Percentiles rank a stretch among this genome's conserved stretches.
phyloP scores from a whole-genome alignment of 164 flowering plant species.

The Liriodendron chinense region DNA sequence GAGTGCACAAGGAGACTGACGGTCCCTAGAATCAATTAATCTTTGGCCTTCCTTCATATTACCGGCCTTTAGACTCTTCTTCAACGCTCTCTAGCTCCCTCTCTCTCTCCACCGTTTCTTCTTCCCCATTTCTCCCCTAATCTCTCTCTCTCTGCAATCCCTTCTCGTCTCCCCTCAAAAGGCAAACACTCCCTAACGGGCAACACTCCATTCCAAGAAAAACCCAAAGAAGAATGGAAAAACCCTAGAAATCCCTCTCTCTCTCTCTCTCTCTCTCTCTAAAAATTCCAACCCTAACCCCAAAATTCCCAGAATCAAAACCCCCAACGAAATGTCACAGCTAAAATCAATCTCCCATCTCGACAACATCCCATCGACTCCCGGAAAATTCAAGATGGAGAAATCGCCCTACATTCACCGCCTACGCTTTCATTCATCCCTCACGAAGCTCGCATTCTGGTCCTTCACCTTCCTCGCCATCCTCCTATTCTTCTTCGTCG shows the following conservation, averaged over 20 bases:
- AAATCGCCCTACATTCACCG: conserved; percentile 48
- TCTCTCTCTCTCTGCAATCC: not conserved
- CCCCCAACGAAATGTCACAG: conserved; percentile 29
- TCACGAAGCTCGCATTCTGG: conserved; percentile 69
- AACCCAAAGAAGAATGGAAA: not conserved
- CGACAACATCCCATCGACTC: conserved; percentile 76
- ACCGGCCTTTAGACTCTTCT: no score
- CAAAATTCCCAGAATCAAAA: not conserved
- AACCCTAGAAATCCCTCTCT: not conserved
- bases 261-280: conserved; percentile 11
- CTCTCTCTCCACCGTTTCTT: no score
- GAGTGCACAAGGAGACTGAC: no score
- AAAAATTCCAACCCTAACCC: not conserved
- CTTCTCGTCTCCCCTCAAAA: not conserved
- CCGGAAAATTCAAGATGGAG: conserved; percentile 96
- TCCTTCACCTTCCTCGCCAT: conserved; percentile 50
- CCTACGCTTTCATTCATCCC: conserved; percentile 52
- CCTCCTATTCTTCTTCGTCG: conserved; percentile 59
- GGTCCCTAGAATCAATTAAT: no score
- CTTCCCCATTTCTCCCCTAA: no score
- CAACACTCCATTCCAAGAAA: not conserved
- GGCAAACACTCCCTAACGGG: not conserved
- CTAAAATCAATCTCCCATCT: conserved; percentile 49
- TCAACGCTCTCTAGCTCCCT: no score
- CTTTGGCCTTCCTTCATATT: no score